Evolutionary conservation across 495 filamentous ascomycete species (phyloP), one percentile per base, ranked within the genome.

Genomic region (Aspergillus ostianus): DNA sequence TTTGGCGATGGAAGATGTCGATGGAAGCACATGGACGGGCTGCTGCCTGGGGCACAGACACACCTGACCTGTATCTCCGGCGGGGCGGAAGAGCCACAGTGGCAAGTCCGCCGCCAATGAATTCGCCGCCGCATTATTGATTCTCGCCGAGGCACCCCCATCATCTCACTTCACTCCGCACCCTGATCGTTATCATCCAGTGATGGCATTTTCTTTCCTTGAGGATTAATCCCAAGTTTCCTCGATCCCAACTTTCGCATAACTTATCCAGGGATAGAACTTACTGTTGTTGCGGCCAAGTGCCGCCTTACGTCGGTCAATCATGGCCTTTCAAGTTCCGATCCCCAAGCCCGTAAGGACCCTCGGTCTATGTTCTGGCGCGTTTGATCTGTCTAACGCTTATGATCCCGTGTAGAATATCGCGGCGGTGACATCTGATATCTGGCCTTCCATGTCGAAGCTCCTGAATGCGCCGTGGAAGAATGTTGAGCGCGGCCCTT

Each of bases 311-410:
- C 27, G 69, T 63, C 66, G 65, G 69, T 74, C 70, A 72, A 71
- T 59, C 67, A 83, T 83, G 80, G 79, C 76, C 65, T 80, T 81
- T 62, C 78, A 79, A 71, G 65, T 67, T 57, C 67, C 77, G 51
- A 68, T 74, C 49, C 67, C 68, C 51, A 70, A 73, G 68, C 68
- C 74, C 57, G 78, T 79, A 70, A 63, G 76, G 46, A 64, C 23
- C 23, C 36, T 18, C 23, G 9, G 19, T 58, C 23, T 26, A 23
- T 45, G 20, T n/a, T 45, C 51, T 23, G 32, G 30, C 19, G 19
- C 17, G 10, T 17, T 51, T 29, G 51, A 13, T 50, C 55, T 53
- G 21, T 41, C 69, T 73, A 47, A 73, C 48, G 15, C 8, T 27
- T 56, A 19, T 18, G 18, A 21, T 23, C 18, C 30, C 30, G 41